These are phyloP conservation scores for Peronospora belbahrii DNA, from an alignment of 352 stramenopile genomes.

Conservation along the genomic window DNA sequence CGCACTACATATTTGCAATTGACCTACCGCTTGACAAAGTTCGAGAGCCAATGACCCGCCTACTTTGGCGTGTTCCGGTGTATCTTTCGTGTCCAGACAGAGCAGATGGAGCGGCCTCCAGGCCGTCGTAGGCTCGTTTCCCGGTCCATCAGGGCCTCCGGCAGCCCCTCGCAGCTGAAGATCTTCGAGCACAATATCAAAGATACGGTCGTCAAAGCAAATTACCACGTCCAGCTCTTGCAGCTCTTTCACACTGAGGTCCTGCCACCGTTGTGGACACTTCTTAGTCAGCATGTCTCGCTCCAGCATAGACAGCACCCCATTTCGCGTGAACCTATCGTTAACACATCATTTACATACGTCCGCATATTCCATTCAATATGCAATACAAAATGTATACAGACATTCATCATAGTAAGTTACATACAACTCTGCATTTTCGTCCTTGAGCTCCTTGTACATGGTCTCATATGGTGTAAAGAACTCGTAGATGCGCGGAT, in stretches of 20 bases:
- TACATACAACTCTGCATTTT: slow-evolving; percentile 62
- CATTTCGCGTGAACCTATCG: slow-evolving; percentile 68
- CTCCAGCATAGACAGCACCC: slow-evolving; percentile 82
- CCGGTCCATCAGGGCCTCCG: slow-evolving; percentile 12
- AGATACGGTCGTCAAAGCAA: slow-evolving; percentile 89
- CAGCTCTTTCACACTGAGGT: slow-evolving; percentile 64
- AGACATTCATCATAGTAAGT: neutral
- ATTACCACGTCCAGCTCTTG: slow-evolving; percentile 76
- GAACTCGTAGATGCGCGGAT: slow-evolving; percentile 82
- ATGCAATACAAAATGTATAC: neutral
- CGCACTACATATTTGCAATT: neutral
- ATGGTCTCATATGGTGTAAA: slow-evolving; percentile 85
- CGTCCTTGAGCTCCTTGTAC: slow-evolving; percentile 71
- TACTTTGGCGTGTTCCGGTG: slow-evolving; percentile 77
- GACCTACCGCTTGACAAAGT: slow-evolving; percentile 51
- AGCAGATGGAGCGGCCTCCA: slow-evolving; percentile 75
- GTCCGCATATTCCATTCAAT: too few species aligned
- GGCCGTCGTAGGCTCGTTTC: slow-evolving; percentile 31
- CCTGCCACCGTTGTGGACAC: slow-evolving; percentile 80
- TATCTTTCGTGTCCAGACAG: slow-evolving; percentile 86
- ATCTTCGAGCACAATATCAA: slow-evolving; percentile 81
- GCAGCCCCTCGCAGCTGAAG: slow-evolving; percentile 47
- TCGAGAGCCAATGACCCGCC: slow-evolving; percentile 72
- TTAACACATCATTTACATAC: slow-evolving; percentile 3
- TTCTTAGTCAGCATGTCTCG: slow-evolving; percentile 83